Evolutionary conservation across 2,329 filamentous ascomycete genomes (phyloP), one percentile per base, ranked within the genome.

Genomic region (Fusarium sp.): DNA sequence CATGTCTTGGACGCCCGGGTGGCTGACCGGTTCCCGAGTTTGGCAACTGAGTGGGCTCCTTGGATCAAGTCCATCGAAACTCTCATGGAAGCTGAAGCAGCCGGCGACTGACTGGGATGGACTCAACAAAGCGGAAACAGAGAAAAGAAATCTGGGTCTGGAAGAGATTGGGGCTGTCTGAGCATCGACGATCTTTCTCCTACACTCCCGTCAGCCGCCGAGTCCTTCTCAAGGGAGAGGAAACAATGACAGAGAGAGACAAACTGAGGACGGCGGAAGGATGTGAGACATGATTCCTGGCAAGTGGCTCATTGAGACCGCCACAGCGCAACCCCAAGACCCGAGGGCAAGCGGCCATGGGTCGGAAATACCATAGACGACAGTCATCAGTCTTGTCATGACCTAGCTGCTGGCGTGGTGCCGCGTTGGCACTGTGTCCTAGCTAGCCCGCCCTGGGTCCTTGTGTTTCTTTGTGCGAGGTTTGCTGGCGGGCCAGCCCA

Each of bases 241-340:
- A 63, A 65, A 71, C 58, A 63, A 65, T 66, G 64, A 11, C 60
- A 66, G 20, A 25, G 23, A 39, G 57, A 74, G 71, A 70, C 68
- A 78, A 72, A 68, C 66, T 60, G 70, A 64, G 58, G 59, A 63
- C 52, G 57, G 67, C 58, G 70, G 68, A 68, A 73, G 61, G 71
- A 68, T 65, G 70, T 78, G 75, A 78, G 77, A 78, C 77, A 78
- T 71, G 72, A 74, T 64, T 72, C 72, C 68, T 70, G 39, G 63
- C 76, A 66, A 77, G 67, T 78, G 72, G 75, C 64, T 70, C 70
- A 66, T 75, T 69, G 70, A 78, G 74, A 77, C 76, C 72, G 76
- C 75, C 76, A 77, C 76, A 78, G 66, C 71, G 70, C 72, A 77
- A 64, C 66, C 70, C 60, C 66, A 67, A 71, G 68, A 75, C 76